These are phyloP conservation scores for Hypoxylon rubiginosum DNA, from an alignment of 2,329 filamentous ascomycete species.

Conservation along the genomic window DNA sequence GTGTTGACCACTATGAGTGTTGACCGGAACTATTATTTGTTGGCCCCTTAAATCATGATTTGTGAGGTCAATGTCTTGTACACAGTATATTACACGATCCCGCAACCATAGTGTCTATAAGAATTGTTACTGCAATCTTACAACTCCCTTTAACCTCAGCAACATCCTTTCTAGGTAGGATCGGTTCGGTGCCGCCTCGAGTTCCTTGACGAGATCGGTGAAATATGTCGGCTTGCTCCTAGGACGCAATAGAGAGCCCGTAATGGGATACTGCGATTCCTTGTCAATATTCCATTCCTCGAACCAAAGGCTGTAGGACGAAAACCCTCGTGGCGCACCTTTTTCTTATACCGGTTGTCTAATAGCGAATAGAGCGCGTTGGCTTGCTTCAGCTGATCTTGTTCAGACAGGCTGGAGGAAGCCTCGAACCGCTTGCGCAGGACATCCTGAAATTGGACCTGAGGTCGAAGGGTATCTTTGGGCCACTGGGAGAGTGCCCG, in stretches of 20 bases:
- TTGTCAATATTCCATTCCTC: neutral
- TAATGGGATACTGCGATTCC: constrained; percentile 59
- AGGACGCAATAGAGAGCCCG: constrained; percentile 67
- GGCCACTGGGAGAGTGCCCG: constrained; percentile 72
- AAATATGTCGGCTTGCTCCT: constrained; percentile 76
- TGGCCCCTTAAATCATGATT: neutral
- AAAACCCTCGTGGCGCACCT: constrained; percentile 54
- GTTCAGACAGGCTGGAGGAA: constrained; percentile 55
- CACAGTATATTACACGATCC: constrained; percentile 12
- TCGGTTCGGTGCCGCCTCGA: constrained; percentile 72
- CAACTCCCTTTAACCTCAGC: constrained; percentile 70
- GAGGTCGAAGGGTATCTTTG: constrained; percentile 72
- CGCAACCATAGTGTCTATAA: neutral
- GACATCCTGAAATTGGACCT: constrained; percentile 72
- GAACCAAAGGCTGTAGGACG: neutral
- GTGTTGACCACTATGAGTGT: too few relatives aligned
- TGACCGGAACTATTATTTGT: neutral
- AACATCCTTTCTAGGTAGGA: constrained; percentile 65
- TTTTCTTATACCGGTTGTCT: constrained; percentile 69
- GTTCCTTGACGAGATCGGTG: constrained; percentile 69
- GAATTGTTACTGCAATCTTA: constrained; percentile 65
- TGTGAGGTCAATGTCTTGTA: neutral
- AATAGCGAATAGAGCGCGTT: constrained; percentile 72
- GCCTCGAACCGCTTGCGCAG: constrained; percentile 62
- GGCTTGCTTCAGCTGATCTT: constrained; percentile 67